Percentiles rank a stretch among this genome's conserved stretches.
phyloP scores from a whole-genome alignment of 108 stramenopile genomes.

The Nitzschia sp. region DNA sequence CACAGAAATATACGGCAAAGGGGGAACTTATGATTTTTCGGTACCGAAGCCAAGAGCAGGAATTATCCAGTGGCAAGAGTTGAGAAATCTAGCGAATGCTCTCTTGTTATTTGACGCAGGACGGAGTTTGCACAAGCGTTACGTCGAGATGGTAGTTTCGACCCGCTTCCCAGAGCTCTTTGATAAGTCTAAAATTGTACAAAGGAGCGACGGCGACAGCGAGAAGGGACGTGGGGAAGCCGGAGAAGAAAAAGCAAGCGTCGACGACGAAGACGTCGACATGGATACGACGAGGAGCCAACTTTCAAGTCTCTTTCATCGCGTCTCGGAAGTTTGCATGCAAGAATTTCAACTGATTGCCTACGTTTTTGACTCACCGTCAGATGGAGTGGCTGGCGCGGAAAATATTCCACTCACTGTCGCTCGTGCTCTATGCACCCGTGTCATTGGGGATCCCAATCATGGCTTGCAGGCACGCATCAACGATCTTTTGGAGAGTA shows the following conservation, averaged over 20 bases:
- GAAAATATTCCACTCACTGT: conserved; percentile 75
- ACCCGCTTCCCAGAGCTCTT: conserved; percentile 82
- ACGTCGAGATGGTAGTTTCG: conserved; percentile 74
- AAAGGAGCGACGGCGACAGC: background rate
- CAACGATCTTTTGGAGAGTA: conserved; percentile 74
- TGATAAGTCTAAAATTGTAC: conserved; percentile 28
- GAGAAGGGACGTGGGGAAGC: background rate
- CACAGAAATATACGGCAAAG: conserved; percentile 57
- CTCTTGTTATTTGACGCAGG: conserved; percentile 73
- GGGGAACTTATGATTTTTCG: conserved; percentile 80
- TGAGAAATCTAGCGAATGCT: conserved; percentile 68
- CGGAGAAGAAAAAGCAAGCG: conserved; percentile 32
- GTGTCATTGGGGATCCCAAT: conserved; percentile 79
- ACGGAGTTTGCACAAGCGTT: conserved; percentile 66
- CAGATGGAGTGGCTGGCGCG: conserved; percentile 43
- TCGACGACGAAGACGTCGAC: conserved; percentile 57
- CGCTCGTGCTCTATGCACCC: conserved; percentile 70
- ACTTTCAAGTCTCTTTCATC: conserved; percentile 80
- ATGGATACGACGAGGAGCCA: conserved; percentile 71
- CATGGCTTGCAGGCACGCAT: conserved; percentile 82
- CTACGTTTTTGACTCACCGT: conserved; percentile 67
- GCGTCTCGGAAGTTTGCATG: conserved; percentile 79
- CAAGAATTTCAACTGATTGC: conserved; percentile 86
- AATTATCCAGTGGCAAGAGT: conserved; percentile 65
- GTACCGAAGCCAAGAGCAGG: conserved; percentile 46